Evolutionary conservation across 2,329 filamentous ascomycete genomes (phyloP).

Genomic region (Pseudopyricularia cyperi): DNA sequence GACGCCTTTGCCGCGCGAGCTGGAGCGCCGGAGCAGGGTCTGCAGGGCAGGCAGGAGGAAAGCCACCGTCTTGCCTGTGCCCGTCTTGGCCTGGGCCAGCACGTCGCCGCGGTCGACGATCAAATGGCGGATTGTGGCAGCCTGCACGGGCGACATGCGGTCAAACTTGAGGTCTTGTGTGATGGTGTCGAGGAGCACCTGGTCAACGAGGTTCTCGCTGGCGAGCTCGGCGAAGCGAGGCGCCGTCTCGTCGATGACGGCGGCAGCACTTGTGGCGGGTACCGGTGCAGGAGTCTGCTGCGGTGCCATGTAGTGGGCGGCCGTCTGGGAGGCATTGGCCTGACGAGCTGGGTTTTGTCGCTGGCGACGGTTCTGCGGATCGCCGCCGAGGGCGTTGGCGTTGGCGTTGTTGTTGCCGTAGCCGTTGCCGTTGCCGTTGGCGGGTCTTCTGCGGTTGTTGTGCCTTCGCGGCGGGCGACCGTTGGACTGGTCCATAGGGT

Average conservation of each 20-base stretch:
- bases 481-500: background rate
- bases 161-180: conserved; percentile 34
- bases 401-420: background rate
- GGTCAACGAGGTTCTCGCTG: conserved; percentile 25
- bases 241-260: conserved; percentile 16
- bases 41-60: conserved; percentile 78
- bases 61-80: conserved; percentile 75
- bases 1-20: conserved; percentile 24
- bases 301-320: background rate
- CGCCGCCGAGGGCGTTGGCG: background rate
- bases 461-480: background rate
- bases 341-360: background rate
- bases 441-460: background rate
- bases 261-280: background rate
- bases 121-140: conserved; percentile 34
- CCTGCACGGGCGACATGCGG: conserved; percentile 42
- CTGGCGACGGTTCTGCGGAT: background rate
- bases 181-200: conserved; percentile 32
- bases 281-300: background rate
- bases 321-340: background rate
- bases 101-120: conserved; percentile 33
- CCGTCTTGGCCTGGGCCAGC: conserved; percentile 74
- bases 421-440: too few species aligned
- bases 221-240: conserved; percentile 32
- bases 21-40: conserved; percentile 41